Conservation (phyloP, 805 yeast species). For the Suhomyces pyralidae region DNA sequence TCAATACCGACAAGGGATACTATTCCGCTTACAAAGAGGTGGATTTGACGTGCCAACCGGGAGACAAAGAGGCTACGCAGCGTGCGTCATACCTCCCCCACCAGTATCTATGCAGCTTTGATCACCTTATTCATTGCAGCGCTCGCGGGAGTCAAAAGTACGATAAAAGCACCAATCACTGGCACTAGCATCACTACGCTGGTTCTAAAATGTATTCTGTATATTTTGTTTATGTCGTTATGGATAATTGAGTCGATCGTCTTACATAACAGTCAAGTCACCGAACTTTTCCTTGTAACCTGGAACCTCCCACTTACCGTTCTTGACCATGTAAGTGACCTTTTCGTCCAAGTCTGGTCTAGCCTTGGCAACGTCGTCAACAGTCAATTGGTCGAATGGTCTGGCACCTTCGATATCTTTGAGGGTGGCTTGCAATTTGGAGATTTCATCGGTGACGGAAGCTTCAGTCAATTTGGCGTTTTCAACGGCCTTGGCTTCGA, state of each 20-base stretch:
- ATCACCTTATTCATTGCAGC: neutral
- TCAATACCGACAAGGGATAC: slow-evolving; percentile 30
- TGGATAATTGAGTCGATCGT: neutral
- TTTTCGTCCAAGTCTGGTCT: slow-evolving; percentile 97
- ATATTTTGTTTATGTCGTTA: slow-evolving; percentile 4
- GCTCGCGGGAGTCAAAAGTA: neutral
- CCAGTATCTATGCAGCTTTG: neutral
- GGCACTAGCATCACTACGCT: neutral
- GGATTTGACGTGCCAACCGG: neutral
- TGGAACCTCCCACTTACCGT: slow-evolving; percentile 97
- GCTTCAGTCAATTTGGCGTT: slow-evolving; percentile 92
- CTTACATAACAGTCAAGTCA: slow-evolving; percentile 86
- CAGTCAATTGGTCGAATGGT: slow-evolving; percentile 95
- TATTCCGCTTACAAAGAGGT: slow-evolving; percentile 5
- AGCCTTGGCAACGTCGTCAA: slow-evolving; percentile 90
- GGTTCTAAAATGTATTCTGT: neutral
- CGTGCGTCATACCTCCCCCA: neutral
- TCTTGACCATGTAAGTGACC: slow-evolving; percentile 90
- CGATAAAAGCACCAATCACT: neutral
- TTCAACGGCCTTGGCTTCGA: slow-evolving; percentile 92
- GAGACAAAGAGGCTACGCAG: neutral
- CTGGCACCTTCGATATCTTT: slow-evolving; percentile 94
- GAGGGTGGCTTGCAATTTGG: slow-evolving; percentile 82
- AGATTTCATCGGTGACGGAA: slow-evolving; percentile 81
- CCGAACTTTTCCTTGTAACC: slow-evolving; percentile 99